phyloP scores from a whole-genome alignment of 306 rosid genomes.

The Dryas octopetala region DNA sequence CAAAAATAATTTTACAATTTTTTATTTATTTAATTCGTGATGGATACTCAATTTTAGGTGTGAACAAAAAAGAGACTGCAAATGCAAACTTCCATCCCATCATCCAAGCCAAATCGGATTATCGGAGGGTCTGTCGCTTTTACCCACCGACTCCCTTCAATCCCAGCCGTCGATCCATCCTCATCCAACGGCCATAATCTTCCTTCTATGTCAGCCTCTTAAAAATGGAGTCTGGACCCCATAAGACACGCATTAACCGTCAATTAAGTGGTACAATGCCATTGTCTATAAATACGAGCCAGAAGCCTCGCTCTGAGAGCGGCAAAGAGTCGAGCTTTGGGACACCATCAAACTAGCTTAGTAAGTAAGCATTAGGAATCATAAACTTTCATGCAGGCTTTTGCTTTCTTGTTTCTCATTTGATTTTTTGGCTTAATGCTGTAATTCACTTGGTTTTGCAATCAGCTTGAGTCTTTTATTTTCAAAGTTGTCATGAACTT shows the following conservation, averaged over 20 bases:
- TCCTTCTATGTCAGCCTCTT: not conserved
- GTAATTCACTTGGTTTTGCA: not conserved
- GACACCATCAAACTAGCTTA: not conserved
- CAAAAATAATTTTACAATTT: no score
- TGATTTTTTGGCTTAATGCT: not conserved
- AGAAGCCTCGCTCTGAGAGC: not conserved
- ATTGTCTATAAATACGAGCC: conserved; percentile 2
- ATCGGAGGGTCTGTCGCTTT: conserved; percentile 27
- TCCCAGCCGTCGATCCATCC: conserved; percentile 10
- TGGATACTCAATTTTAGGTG: not conserved
- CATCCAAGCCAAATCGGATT: not conserved
- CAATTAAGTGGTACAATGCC: not conserved
- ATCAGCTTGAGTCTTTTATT: not conserved
- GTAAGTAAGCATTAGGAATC: not conserved
- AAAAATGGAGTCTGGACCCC: no score
- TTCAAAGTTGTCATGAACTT: not conserved
- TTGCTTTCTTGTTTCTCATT: conserved; percentile 2
- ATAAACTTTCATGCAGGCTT: not conserved
- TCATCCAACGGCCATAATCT: conserved; percentile 26
- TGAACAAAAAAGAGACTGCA: not conserved
- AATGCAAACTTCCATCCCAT: not conserved
- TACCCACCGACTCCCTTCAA: conserved; percentile 15
- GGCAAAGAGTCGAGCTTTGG: conserved; percentile 11
- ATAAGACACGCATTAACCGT: not conserved
- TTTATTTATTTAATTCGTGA: no score